phyloP scores from a whole-genome alignment of 2,329 filamentous ascomycete species.

The Aureobasidium melanogenum region DNA sequence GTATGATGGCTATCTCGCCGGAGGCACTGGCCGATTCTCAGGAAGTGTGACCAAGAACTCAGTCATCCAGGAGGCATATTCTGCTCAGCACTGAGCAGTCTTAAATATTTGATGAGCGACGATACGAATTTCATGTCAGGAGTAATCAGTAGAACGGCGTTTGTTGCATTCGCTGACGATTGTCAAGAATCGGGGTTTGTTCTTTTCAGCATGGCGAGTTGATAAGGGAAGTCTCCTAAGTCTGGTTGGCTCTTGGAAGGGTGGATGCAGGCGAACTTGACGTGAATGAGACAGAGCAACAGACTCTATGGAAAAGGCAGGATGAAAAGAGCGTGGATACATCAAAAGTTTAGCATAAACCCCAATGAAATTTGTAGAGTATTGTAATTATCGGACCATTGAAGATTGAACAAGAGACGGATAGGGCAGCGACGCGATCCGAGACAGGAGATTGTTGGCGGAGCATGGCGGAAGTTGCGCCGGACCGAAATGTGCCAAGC shows the following conservation, averaged over 20 bases:
- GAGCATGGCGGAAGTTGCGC: neutral
- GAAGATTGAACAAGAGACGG: neutral
- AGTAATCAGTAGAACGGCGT: neutral
- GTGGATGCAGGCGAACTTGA: neutral
- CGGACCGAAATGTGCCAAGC: neutral
- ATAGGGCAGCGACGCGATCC: neutral
- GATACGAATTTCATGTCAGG: neutral
- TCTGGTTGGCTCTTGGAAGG: neutral
- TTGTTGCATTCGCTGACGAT: neutral
- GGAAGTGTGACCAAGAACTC: conserved; percentile 17
- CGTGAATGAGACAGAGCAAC: neutral
- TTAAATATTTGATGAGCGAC: neutral
- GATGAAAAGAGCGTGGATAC: neutral
- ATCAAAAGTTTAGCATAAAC: neutral
- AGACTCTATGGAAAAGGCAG: neutral
- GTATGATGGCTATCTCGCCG: conserved; percentile 32
- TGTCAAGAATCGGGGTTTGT: neutral
- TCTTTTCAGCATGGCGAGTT: neutral
- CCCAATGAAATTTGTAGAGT: conserved; percentile 1
- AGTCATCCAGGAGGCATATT: neutral
- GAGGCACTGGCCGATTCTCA: conserved; percentile 35
- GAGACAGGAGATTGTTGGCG: neutral
- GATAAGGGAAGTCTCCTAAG: neutral
- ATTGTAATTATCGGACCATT: neutral
- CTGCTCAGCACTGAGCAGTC: neutral